These are phyloP conservation scores for Xanthoceras sorbifolium DNA, from an alignment of 345 rosid species.

Conservation along the genomic window DNA sequence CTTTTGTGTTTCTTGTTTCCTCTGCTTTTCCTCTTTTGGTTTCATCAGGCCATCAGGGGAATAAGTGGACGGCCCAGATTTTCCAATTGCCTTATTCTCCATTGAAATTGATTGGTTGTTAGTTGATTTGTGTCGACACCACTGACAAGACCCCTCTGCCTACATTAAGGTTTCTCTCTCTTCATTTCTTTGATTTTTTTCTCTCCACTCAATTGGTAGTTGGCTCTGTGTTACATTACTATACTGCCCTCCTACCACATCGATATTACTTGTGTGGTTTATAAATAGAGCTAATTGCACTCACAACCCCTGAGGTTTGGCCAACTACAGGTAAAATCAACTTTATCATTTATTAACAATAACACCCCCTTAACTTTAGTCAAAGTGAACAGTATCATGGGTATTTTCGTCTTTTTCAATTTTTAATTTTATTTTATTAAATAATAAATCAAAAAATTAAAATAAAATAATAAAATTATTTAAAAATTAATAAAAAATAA, in stretches of 20 bases:
- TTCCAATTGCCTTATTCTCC: not conserved
- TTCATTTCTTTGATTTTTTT: not conserved
- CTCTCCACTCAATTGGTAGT: constrained; percentile 32
- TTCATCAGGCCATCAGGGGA: constrained; percentile 6
- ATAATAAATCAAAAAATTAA: too few species aligned
- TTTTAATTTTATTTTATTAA: too few species aligned
- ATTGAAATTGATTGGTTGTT: constrained; percentile 1
- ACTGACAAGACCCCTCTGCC: constrained; percentile 30
- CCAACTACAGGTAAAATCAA: too few species aligned
- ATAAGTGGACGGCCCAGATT: constrained; percentile 41
- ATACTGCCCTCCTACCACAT: constrained; percentile 9
- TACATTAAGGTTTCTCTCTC: constrained; percentile 47
- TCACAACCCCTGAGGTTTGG: too few species aligned
- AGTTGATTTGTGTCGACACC: constrained; percentile 14
- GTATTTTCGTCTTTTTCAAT: too few species aligned
- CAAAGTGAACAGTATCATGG: too few species aligned
- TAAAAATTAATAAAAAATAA: too few species aligned
- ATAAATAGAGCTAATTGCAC: too few species aligned
- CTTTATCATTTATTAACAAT: too few species aligned
- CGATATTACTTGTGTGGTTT: not conserved
- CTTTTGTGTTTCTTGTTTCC: not conserved
- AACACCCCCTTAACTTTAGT: too few species aligned
- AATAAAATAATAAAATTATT: too few species aligned
- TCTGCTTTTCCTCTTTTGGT: not conserved
- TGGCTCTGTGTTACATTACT: constrained; percentile 6